phyloP scores from a whole-genome alignment of 768 basidiomycete species.

The Naganishia antarctica region DNA sequence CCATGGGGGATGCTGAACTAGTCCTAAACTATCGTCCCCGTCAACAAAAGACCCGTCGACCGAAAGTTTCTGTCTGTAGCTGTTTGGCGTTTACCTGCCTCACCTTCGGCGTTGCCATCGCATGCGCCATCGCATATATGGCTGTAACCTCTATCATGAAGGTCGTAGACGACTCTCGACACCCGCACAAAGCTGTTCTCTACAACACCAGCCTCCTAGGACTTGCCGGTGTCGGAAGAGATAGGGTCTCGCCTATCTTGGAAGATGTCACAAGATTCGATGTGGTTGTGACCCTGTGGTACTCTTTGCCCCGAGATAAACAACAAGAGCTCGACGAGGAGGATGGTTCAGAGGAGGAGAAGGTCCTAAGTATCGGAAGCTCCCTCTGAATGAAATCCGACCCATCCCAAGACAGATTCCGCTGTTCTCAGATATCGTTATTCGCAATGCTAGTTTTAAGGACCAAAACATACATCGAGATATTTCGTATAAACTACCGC shows the following conservation, averaged over 20 bases:
- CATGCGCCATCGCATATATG: slow-evolving; percentile 4
- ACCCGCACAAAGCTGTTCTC: background rate
- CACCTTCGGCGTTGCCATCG: background rate
- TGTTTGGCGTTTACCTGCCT: background rate
- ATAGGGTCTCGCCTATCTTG: background rate
- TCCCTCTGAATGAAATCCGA: slow-evolving; percentile 1
- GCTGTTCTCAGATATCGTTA: background rate
- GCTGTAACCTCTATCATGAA: background rate
- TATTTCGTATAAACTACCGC: background rate
- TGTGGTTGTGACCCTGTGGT: slow-evolving; percentile 5
- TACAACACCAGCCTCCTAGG: background rate
- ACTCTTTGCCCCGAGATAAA: background rate
- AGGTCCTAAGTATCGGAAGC: background rate
- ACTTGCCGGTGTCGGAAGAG: background rate
- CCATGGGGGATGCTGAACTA: background rate
- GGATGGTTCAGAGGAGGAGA: background rate
- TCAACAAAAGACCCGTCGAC: background rate
- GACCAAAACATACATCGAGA: slow-evolving; percentile 4
- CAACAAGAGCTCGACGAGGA: background rate
- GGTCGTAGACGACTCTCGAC: background rate
- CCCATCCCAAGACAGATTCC: slow-evolving; percentile 6
- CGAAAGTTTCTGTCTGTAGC: background rate
- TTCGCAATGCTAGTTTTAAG: slow-evolving; percentile 6
- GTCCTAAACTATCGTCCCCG: background rate
- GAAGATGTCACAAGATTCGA: background rate